Conservation (phyloP, 352 stramenopile species). For the Phytophthora sp. region DNA sequence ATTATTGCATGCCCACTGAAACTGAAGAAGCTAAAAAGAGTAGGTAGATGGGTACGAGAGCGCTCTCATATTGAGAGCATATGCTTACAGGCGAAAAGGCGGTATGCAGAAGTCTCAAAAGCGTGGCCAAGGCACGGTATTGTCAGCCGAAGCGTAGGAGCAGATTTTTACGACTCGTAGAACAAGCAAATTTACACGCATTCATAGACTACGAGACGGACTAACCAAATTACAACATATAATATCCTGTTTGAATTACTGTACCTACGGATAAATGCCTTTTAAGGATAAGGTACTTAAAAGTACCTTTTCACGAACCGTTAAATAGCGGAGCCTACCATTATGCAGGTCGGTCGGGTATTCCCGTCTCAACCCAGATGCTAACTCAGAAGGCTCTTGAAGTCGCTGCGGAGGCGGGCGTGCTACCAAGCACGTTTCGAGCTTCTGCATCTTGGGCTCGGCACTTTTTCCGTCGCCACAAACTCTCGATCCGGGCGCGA, state of each 20-base stretch:
- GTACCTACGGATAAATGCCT: too few relatives aligned
- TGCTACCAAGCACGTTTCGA: neutral
- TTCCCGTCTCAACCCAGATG: constrained; percentile 9
- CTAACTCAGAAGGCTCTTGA: constrained; percentile 7
- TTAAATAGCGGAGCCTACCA: too few relatives aligned
- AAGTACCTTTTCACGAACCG: too few relatives aligned
- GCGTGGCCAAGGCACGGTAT: neutral
- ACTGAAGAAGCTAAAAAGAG: neutral
- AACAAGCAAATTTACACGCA: too few relatives aligned
- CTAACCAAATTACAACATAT: too few relatives aligned
- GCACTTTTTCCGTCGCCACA: neutral
- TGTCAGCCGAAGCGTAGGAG: neutral
- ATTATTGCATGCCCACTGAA: neutral
- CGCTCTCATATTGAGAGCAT: neutral
- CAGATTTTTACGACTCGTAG: too few relatives aligned
- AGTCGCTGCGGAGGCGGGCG: neutral
- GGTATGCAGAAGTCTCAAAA: neutral
- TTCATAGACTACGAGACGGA: too few relatives aligned
- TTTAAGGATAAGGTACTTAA: too few relatives aligned
- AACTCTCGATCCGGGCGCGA: too few relatives aligned
- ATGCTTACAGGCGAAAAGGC: neutral
- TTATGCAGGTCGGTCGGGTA: too few relatives aligned
- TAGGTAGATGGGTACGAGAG: neutral
- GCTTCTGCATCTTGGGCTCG: constrained; percentile 2
- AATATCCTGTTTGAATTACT: too few relatives aligned